Base-by-base conservation (phyloP, 805 yeast genomes). In the Metschnikowia gruessii region DNA sequence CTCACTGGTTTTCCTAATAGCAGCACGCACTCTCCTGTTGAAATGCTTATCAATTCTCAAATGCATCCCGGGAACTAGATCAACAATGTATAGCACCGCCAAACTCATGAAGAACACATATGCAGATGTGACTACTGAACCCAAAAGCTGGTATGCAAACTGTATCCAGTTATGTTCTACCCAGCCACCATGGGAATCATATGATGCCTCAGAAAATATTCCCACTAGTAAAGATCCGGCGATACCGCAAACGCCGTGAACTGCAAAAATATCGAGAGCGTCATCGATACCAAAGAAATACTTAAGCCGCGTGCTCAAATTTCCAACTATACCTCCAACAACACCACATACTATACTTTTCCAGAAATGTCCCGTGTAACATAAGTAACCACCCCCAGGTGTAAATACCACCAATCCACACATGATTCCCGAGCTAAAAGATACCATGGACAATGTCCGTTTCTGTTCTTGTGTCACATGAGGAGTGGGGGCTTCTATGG, bases 361-460 rank as follows among this genome's bases (percentile, higher is more conserved):
- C 76, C 76, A 72, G 32, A 67, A 66, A 18, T 66, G 69, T 3
- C 58, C 55, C 1, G 62, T 56, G 5, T 69, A 58, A 2, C 73
- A 59, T 3, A 69, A 52, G 46, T 63, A 72, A 0, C 76, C 76
- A 11, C 76, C 76, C 4, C 64, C 74, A 2, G 76, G 76, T 0
- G 76, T 71, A 18, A 66, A 62, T 3, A 68, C 73, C 12, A 71
- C 76, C 41, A 72, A 58, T 0, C 76, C 76, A 1, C 72, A 54
- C 64, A 72, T 67, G 6, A 66, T 45, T 1, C 76, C 76, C 2
- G 74, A 68, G 19, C 66, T 62, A 46, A 69, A 68, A 1, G 76
- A 70, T 12, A 67, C 59, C 57, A 68, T 57, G 0, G 76, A 72
- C 2, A 69, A 26, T 36, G 68, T 67, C 18, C 59, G 30, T 22